phyloP scores from a whole-genome alignment of 352 stramenopile genomes.

The Phytopythium kandeliae region DNA sequence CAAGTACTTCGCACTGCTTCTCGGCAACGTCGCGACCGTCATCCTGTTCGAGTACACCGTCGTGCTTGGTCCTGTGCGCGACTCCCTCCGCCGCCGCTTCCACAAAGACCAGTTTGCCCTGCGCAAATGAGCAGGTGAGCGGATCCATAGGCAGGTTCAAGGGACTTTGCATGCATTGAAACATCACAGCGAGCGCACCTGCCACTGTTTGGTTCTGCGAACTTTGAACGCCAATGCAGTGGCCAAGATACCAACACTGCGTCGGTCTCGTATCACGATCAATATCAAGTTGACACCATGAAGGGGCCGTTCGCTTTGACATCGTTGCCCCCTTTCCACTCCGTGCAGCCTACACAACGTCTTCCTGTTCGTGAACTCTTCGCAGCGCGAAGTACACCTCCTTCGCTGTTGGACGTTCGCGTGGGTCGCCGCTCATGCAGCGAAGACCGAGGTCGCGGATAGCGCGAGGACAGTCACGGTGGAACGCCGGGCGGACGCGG shows the following conservation, averaged over 20 bases:
- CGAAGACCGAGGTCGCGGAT: constrained; percentile 21
- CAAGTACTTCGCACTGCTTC: constrained; percentile 27
- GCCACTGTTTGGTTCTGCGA: too few relatives aligned
- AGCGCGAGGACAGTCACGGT: constrained; percentile 23
- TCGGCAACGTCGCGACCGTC: constrained; percentile 26
- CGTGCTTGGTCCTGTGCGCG: constrained; percentile 33
- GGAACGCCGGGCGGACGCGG: constrained; percentile 27
- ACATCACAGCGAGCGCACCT: too few relatives aligned
- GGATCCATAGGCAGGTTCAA: too few relatives aligned
- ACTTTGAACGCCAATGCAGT: too few relatives aligned
- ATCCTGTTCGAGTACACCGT: constrained; percentile 37
- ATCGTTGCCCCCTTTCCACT: background rate
- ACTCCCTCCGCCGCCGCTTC: constrained; percentile 42
- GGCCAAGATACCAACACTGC: too few relatives aligned
- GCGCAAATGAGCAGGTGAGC: too few relatives aligned
- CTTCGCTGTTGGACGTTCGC: constrained; percentile 3
- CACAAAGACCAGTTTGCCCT: constrained; percentile 50
- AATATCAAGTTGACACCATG: too few relatives aligned
- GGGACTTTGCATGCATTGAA: too few relatives aligned
- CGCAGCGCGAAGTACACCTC: constrained; percentile 4
- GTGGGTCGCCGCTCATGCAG: constrained; percentile 3
- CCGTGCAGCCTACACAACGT: background rate
- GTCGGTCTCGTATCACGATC: too few relatives aligned
- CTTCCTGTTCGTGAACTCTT: constrained; percentile 1
- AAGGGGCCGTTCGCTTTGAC: background rate